These are phyloP conservation scores for Acer campestre DNA, from an alignment of 345 rosid species.

Conservation along the genomic window DNA sequence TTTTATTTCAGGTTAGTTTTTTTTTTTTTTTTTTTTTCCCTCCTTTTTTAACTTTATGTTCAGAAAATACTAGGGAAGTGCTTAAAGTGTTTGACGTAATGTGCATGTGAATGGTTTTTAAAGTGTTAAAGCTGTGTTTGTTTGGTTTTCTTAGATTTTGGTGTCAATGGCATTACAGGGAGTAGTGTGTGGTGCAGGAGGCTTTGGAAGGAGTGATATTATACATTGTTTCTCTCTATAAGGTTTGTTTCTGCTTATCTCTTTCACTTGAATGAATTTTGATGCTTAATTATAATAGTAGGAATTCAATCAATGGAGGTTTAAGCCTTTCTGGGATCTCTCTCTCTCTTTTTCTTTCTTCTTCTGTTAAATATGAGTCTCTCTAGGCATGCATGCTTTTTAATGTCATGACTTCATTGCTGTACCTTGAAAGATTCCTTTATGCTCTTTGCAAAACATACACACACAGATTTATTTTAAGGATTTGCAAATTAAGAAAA, in stretches of 20 bases:
- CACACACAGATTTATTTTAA: not conserved
- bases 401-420: not conserved
- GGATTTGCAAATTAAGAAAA: not conserved
- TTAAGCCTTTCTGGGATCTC: not conserved
- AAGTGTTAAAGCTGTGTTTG: not conserved
- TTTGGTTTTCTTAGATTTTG: conserved; percentile 14
- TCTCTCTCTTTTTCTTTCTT: not conserved
- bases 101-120: not conserved
- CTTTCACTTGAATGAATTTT: not conserved
- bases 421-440: not conserved
- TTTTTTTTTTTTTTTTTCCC: not conserved
- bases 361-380: not conserved
- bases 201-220: not conserved
- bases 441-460: not conserved
- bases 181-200: not conserved
- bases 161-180: conserved; percentile 24
- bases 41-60: no score
- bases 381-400: not conserved
- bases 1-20: conserved; percentile 27
- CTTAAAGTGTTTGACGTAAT: not conserved
- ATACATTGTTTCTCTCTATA: not conserved
- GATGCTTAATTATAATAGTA: not conserved
- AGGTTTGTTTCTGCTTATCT: conserved; percentile 14
- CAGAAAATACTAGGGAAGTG: not conserved
- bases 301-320: not conserved